Conservation (phyloP, 768 basidiomycete species). For the Psilocybe cyanescens region DNA sequence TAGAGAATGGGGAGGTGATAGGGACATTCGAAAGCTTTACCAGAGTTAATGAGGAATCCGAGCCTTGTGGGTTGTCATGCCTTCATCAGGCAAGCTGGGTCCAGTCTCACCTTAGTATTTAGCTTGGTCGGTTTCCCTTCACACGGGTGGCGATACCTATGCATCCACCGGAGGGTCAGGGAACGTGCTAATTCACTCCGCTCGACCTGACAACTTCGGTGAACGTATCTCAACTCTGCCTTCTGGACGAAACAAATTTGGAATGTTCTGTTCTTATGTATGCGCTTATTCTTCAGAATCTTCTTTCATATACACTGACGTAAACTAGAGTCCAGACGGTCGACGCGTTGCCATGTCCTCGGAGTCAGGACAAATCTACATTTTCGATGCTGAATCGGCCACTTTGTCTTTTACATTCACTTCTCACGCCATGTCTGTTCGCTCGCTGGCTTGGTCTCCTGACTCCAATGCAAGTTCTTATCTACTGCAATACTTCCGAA, state of each 20-base stretch:
- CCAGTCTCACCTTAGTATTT: conserved; percentile 5
- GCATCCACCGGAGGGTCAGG: conserved; percentile 76
- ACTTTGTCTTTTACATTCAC: conserved; percentile 72
- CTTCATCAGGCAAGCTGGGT: conserved; percentile 1
- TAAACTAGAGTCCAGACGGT: conserved; percentile 85
- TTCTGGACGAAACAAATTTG: conserved; percentile 76
- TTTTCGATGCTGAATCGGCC: conserved; percentile 79
- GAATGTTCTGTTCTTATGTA: conserved; percentile 76
- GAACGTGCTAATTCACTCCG: conserved; percentile 74
- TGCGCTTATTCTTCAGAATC: conserved; percentile 27
- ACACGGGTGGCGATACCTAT: conserved; percentile 74
- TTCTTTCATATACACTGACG: neutral
- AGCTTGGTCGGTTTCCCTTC: conserved; percentile 88
- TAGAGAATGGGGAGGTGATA: conserved; percentile 60
- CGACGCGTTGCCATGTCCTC: conserved; percentile 78
- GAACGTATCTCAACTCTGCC: conserved; percentile 58
- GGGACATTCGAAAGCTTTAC: conserved; percentile 78
- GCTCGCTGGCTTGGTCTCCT: conserved; percentile 86
- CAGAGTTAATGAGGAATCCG: conserved; percentile 58
- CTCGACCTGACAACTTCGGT: conserved; percentile 68
- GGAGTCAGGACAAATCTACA: conserved; percentile 86
- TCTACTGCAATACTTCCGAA: conserved; percentile 7
- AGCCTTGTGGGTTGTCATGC: conserved; percentile 61
- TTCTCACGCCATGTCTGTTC: conserved; percentile 90
- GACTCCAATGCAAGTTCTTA: conserved; percentile 75